phyloP scores from a whole-genome alignment of 208 protist species.

The Leptomonas pyrrhocoris region DNA sequence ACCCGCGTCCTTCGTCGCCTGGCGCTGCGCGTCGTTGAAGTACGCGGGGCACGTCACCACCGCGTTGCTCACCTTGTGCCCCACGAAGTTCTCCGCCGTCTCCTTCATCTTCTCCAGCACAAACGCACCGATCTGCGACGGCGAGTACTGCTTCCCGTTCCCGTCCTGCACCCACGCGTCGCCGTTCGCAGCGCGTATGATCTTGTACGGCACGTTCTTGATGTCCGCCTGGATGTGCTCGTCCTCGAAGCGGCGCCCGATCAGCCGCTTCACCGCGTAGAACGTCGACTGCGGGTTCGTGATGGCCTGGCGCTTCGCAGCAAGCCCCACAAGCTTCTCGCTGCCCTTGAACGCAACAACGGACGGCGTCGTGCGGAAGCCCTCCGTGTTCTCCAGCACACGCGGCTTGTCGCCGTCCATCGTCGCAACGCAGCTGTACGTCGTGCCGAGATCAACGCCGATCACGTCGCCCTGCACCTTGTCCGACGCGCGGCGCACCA shows the following conservation, averaged over 20 bases:
- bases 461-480: constrained; percentile 86
- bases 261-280: constrained; percentile 89
- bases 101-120: constrained; percentile 88
- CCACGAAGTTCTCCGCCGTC: constrained; percentile 35
- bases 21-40: constrained; percentile 98
- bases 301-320: constrained; percentile 83
- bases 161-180: constrained; percentile 96
- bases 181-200: constrained; percentile 84
- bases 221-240: constrained; percentile 76
- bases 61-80: constrained; percentile 67
- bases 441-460: constrained; percentile 87
- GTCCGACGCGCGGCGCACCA: constrained; percentile 49
- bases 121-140: constrained; percentile 77
- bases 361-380: constrained; percentile 86
- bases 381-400: constrained; percentile 82
- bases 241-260: constrained; percentile 78
- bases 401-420: constrained; percentile 93
- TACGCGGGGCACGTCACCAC: constrained; percentile 97
- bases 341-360: constrained; percentile 83
- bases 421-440: constrained; percentile 73
- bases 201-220: constrained; percentile 95
- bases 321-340: constrained; percentile 82
- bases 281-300: constrained; percentile 82
- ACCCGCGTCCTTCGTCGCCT: constrained; percentile 98
- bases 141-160: constrained; percentile 83